Percentiles rank a stretch among this genome's conserved stretches.
These are phyloP conservation scores for Schizochytrium sp. DNA, from an alignment of 108 stramenopile genomes.

Conservation along the genomic window DNA sequence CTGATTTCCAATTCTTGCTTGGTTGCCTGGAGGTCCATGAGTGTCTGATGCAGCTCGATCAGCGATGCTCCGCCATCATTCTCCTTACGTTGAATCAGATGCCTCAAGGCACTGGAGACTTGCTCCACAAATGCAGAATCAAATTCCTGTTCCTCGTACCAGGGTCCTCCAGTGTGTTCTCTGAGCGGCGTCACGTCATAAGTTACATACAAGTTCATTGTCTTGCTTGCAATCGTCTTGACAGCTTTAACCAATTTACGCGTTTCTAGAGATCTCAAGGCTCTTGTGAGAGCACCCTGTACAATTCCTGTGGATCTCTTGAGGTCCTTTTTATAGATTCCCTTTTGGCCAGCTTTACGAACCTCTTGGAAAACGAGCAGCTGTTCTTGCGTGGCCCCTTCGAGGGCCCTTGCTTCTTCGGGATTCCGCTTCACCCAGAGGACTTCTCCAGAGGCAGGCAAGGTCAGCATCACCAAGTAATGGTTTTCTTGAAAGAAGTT, in stretches of 20 bases:
- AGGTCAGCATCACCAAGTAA: neutral
- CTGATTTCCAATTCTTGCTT: neutral
- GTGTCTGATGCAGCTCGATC: neutral
- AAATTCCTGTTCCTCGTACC: constrained; percentile 95
- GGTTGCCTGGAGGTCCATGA: neutral
- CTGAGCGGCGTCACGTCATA: constrained; percentile 91
- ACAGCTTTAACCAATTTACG: constrained; percentile 93
- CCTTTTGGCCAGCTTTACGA: constrained; percentile 89
- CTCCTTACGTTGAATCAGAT: constrained; percentile 60
- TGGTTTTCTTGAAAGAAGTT: neutral
- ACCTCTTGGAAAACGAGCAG: constrained; percentile 90
- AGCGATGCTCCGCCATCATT: neutral
- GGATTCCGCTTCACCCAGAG: constrained; percentile 12
- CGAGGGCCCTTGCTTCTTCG: constrained; percentile 24
- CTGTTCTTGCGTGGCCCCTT: constrained; percentile 70
- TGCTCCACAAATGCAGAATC: constrained; percentile 96
- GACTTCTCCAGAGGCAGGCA: neutral
- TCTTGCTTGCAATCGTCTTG: constrained; percentile 92
- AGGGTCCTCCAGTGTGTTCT: constrained; percentile 96
- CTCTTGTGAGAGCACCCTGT: constrained; percentile 90
- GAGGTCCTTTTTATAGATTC: constrained; percentile 97
- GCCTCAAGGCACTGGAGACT: constrained; percentile 80
- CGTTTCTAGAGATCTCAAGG: constrained; percentile 90
- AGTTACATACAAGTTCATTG: constrained; percentile 97
- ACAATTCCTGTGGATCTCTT: constrained; percentile 87